Percentiles rank a stretch among this genome's conserved stretches.
phyloP scores from a whole-genome alignment of 1,284 basidiomycete genomes.

The Polyporus tsugae region DNA sequence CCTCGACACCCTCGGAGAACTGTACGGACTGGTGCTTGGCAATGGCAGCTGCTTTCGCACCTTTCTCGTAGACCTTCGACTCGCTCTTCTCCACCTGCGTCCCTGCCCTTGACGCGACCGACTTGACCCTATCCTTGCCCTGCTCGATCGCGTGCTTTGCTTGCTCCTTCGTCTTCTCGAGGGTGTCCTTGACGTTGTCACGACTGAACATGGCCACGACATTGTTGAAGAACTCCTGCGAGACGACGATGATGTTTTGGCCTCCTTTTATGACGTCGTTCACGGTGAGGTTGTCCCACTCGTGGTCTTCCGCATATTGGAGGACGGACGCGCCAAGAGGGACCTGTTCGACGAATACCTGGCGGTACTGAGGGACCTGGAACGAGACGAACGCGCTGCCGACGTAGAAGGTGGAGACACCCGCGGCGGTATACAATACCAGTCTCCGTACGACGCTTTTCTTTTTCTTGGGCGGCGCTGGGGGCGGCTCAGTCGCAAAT shows the following conservation, averaged over 20 bases:
- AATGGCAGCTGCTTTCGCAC: constrained; percentile 51
- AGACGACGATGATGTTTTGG: constrained; percentile 53
- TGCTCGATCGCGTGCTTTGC: constrained; percentile 50
- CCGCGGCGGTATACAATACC: constrained; percentile 66
- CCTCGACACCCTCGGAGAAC: constrained; percentile 69
- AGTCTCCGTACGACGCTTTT: constrained; percentile 60
- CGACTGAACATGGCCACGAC: constrained; percentile 39
- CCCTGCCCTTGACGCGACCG: constrained; percentile 56
- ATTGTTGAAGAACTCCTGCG: constrained; percentile 36
- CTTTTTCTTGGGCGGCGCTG: constrained; percentile 57
- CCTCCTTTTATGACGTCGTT: constrained; percentile 66
- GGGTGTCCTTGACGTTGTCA: constrained; percentile 48
- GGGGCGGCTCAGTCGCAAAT: constrained; percentile 60
- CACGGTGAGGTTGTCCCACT: constrained; percentile 78
- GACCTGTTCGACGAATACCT: constrained; percentile 83
- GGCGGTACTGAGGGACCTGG: constrained; percentile 77
- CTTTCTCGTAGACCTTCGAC: constrained; percentile 48
- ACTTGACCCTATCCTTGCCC: constrained; percentile 57
- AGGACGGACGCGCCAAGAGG: constrained; percentile 82
- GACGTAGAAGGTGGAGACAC: constrained; percentile 81
- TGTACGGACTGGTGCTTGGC: constrained; percentile 58
- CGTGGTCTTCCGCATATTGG: constrained; percentile 80
- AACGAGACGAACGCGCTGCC: constrained; percentile 80
- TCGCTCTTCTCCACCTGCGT: constrained; percentile 55
- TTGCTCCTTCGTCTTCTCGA: constrained; percentile 51